Evolutionary conservation across 2,329 filamentous ascomycete genomes (phyloP), one percentile per base, ranked within the genome.

Genomic region (Alternaria solani): DNA sequence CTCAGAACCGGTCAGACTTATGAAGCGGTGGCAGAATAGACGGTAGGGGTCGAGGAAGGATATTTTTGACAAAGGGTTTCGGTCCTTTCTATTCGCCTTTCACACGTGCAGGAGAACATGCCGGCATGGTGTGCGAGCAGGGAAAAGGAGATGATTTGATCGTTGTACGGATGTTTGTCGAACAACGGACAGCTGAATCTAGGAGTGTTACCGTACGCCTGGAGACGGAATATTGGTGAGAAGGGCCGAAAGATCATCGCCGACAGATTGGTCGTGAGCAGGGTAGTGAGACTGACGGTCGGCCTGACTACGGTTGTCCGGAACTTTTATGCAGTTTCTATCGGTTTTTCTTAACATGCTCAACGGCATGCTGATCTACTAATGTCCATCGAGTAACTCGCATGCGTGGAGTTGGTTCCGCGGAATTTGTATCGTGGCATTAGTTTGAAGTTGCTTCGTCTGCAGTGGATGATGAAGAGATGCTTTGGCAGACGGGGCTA

Each of bases 231-330:
- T 49, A 26, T 49, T 26, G 30, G 48, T 18, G 46, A 41, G 51
- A 20, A 51, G 28, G 39, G 30, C 44, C 44, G 44, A 51, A 51
- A 36, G 28, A 43, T 51, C 20, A 51, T 39, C 25, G 38, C 44
- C 26, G 44, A 23, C 34, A 34, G 38, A 48, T 41, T 32, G 23
- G 48, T 57, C 25, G 55, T 53, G 46, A 38, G 16, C 48, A 39
- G 34, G 30, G 30, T 25, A 42, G 48, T 30, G 28, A 51, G 55
- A 34, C 18, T 36, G 18, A 41, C 41, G 14, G 48, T n/a, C 49
- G 49, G 41, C 39, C 47, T 43, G 25, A 52, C n/a, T 25, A 46
- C 55, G 47, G 55, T 48, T 26, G 38, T 39, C 36, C 41, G 48
- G 55, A 36, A 16, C 18, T 42, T 42, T 32, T 43, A 26, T 43